Evolutionary conservation across 2,329 filamentous ascomycete genomes (phyloP).

Genomic region (Fusarium torulosum): DNA sequence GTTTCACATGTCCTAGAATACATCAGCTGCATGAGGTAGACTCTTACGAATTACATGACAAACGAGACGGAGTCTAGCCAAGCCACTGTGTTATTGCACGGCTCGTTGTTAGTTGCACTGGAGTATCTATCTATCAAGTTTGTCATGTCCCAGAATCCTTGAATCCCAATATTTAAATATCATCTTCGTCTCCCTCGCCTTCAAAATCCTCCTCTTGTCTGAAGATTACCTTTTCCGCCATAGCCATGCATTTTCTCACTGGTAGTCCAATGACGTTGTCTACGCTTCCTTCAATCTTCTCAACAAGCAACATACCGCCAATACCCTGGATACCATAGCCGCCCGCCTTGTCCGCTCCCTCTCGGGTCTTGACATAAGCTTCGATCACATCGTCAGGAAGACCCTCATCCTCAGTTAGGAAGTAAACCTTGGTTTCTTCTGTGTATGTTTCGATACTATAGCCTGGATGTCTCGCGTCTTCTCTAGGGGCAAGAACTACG

Average conservation of each 20-base stretch:
- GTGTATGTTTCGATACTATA: constrained; percentile 85
- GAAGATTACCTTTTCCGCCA: constrained; percentile 91
- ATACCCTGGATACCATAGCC: constrained; percentile 95
- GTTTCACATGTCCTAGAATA: not conserved
- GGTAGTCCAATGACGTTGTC: constrained; percentile 97
- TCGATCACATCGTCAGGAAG: constrained; percentile 84
- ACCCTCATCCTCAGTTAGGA: constrained; percentile 73
- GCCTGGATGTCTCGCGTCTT: constrained; percentile 84
- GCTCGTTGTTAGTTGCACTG: constrained; percentile 1
- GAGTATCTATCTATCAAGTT: constrained; percentile 10
- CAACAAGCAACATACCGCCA: constrained; percentile 86
- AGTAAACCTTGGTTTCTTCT: constrained; percentile 92
- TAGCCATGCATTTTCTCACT: constrained; percentile 78
- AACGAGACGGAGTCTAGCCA: not conserved
- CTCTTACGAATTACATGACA: not conserved
- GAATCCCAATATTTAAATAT: constrained; percentile 27
- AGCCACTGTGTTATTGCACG: constrained; percentile 1
- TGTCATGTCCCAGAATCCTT: not conserved
- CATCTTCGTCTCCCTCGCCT: constrained; percentile 60
- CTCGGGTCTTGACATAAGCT: constrained; percentile 82
- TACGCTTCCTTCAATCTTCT: constrained; percentile 87
- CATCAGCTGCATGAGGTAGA: not conserved
- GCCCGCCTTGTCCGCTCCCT: constrained; percentile 95
- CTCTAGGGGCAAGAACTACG: constrained; percentile 83
- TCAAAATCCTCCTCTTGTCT: constrained; percentile 73